Base-by-base conservation (phyloP, 2,329 filamentous ascomycete species). In the Talaromyces rugulosus region DNA sequence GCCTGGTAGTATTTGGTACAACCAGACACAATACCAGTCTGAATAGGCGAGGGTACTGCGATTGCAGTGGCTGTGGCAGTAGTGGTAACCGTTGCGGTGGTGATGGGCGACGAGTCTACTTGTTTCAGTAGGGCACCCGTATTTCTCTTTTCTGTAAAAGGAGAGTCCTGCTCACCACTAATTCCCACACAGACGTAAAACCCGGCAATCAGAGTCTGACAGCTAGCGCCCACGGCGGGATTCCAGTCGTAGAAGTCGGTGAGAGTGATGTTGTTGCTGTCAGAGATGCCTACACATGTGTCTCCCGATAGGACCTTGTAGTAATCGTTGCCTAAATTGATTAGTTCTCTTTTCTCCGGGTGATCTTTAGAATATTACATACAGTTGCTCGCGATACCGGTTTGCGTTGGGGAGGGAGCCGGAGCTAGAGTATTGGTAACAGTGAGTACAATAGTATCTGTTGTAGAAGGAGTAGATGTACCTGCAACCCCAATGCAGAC, bases 231-330 rank as follows among this genome's bases (percentile, higher is more conserved):
- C 14, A 73, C 66, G 23, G 65, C 65, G 5, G 74, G 72, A 62
- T 77, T 74, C 73, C 74, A 74, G 28, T 60, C 36, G 42, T 64
- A 31, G 54, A 62, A 44, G 23, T 67, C 52, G 2, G 72, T 63
- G 7, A 73, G 59, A 4, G 64, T 60, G 9, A 70, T 55, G 16
- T 57, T 28, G 7, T 54, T 50, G 34, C 55, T 44, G 30, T 63
- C 52, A 2, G 65, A 36, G 18, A 60, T 60, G 1, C 61, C 60
- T 27, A 68, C 61, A 5, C 66, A 68, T 14, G 50, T 60, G 42
- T 67, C 66, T n/a, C 59, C 62, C 2, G 62, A 18, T 31, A 44
- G 11, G 14, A 63, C 67, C 40, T 66, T 30, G 50, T 68, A 66
- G 59, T 65, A 68, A 18, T 58, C 59, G 3, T 62, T 52, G 18